Evolutionary conservation across 2,329 filamentous ascomycete genomes (phyloP), one percentile per base, ranked within the genome.

Genomic region (Sclerotinia borealis): DNA sequence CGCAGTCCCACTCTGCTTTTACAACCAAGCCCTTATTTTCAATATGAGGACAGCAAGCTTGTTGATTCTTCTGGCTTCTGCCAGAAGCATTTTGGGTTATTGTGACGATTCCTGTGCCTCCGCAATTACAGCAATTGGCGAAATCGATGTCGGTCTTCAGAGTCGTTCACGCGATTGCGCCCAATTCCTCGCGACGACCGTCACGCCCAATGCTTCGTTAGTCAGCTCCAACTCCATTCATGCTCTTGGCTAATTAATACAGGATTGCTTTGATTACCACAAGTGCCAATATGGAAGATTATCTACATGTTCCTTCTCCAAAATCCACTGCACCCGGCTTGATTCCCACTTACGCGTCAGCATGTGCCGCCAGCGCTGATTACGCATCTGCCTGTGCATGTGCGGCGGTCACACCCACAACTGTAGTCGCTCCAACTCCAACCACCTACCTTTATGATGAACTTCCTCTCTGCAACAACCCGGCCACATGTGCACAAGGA

Each of bases 381-480:
- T 64, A 64, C 15, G 27, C 62, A 13, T 64, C 62, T 7, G 62
- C 62, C 4, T 64, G 62, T 39, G n/a, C 25, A 11, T 64, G 62
- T 17, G 62, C 62, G 4, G 25, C 37, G 1, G 6, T 64, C 22
- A 45, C 56, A 3, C 6, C 56, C 7, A 15, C 47, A 13, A 54
- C 31, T 29, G 31, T 54, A 11, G 29, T 48, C 3, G 36, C 43
- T 34, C 47, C 56, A 27, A 43, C 36, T 13, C 62, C 56, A 27
- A 61, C 56, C 39, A 59, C 51, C 31, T 61, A 37, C 15, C 22
- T 31, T 0, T 64, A 54, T 31, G 56, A 64, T 25, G 54, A 36
- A 29, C 41, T 64, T 2, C 62, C 62, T 1, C 31, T 31, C 11
- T 64, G 62, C 15, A 17, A 4, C 1, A 64, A 64, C 7, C 37